Conservation (phyloP, 148 eudicot species). For the Rhododendron molle region DNA sequence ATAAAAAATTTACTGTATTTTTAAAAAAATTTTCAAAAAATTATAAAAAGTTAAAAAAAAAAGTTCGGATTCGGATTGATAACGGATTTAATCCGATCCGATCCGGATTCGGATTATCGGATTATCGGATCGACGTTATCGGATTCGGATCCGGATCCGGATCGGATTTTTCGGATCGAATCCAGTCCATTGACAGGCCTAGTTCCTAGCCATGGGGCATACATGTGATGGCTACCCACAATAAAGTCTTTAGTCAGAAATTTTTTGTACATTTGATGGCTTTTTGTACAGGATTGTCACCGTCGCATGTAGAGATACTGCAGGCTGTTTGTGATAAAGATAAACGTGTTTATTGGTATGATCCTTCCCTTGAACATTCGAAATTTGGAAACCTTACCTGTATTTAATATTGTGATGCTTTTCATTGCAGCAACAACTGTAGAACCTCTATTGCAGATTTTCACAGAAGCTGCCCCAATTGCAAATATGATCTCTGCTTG, state of each 20-base stretch:
- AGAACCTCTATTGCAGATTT: slow-evolving; percentile 39
- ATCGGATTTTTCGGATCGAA: too few species aligned
- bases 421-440: slow-evolving; percentile 33
- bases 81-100: too few species aligned
- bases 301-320: slow-evolving; percentile 11
- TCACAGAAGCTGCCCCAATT: slow-evolving; percentile 35
- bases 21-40: too few species aligned
- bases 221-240: neutral
- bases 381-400: neutral
- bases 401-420: neutral
- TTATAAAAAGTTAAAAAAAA: too few species aligned
- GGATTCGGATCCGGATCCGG: too few species aligned
- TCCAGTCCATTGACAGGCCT: too few species aligned
- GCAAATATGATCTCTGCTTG: slow-evolving; percentile 38
- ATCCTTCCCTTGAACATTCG: neutral
- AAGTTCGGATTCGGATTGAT: too few species aligned
- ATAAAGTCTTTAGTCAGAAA: neutral
- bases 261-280: neutral
- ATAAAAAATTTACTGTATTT: too few species aligned
- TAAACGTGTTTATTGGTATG: slow-evolving; percentile 33
- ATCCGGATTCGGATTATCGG: too few species aligned
- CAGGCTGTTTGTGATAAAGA: slow-evolving; percentile 3
- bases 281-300: slow-evolving; percentile 19
- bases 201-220: neutral
- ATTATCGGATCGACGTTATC: too few species aligned